Evolutionary conservation across 1,284 basidiomycete genomes (phyloP).

Genomic region (Pterulicium gracile): DNA sequence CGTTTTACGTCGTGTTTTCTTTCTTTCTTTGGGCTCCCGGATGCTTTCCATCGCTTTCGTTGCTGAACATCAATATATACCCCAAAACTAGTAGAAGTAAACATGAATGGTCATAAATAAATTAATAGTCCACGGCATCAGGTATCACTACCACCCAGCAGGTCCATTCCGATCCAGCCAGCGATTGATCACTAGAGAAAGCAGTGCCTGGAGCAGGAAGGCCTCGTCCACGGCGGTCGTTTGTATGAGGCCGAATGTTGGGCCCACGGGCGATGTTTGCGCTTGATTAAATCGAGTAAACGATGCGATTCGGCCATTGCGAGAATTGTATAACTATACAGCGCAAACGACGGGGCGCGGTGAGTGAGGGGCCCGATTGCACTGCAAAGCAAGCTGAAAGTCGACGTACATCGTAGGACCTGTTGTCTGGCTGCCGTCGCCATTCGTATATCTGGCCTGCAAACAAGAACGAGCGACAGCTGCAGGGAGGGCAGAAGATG

Average conservation of each 20-base stretch:
- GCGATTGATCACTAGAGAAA: slow-evolving; percentile 60
- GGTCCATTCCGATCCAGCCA: slow-evolving; percentile 53
- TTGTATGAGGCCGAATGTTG: slow-evolving; percentile 47
- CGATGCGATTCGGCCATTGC: slow-evolving; percentile 38
- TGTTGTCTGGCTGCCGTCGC: slow-evolving; percentile 36
- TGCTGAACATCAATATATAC: too few relatives aligned
- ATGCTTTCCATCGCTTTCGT: too few relatives aligned
- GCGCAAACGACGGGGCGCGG: slow-evolving; percentile 2
- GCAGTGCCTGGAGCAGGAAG: slow-evolving; percentile 49
- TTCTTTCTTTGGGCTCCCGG: too few relatives aligned
- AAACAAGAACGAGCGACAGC: slow-evolving; percentile 48
- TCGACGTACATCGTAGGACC: slow-evolving; percentile 45
- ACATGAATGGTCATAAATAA: too few relatives aligned
- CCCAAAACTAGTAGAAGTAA: too few relatives aligned
- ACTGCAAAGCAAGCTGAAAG: slow-evolving; percentile 5
- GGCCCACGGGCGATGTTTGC: slow-evolving; percentile 47
- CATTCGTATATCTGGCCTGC: slow-evolving; percentile 47
- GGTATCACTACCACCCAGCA: neutral
- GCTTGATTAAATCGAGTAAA: slow-evolving; percentile 35
- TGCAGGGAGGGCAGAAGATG: too few relatives aligned
- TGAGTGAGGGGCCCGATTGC: slow-evolving; percentile 7
- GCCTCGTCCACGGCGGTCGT: slow-evolving; percentile 50
- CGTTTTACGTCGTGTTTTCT: too few relatives aligned
- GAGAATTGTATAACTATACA: slow-evolving; percentile 35
- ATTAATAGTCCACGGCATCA: too few relatives aligned